These are phyloP conservation scores for Corymbia citriodora DNA, from an alignment of 441 rosid species.

Conservation along the genomic window DNA sequence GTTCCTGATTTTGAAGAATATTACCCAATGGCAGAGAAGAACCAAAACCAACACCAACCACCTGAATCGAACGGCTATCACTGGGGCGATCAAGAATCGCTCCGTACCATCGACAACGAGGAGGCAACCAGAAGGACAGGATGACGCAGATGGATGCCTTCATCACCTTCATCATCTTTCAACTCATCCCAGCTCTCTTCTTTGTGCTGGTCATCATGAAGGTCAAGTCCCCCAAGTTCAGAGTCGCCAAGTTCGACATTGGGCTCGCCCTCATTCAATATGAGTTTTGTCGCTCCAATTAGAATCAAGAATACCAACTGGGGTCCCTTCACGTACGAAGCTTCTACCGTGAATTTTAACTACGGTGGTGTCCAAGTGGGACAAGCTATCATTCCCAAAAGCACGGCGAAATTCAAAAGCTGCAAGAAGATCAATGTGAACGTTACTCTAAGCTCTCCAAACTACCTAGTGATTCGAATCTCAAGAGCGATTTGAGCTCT, in stretches of 20 bases:
- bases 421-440: constrained; percentile 1
- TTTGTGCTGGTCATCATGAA: constrained; percentile 4
- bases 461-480: not conserved
- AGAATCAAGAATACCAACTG: constrained; percentile 12
- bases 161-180: not conserved
- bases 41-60: not conserved
- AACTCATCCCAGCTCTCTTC: not conserved
- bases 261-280: not conserved
- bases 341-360: not conserved
- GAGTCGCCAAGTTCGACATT: not conserved
- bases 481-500: not conserved
- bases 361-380: not conserved
- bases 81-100: not conserved
- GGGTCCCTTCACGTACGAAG: constrained; percentile 8
- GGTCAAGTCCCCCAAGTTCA: constrained; percentile 4
- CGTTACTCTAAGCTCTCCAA: not conserved
- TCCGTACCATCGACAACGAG: not conserved
- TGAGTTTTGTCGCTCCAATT: not conserved
- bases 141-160: not conserved
- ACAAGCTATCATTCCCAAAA: not conserved
- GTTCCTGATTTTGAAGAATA: not conserved
- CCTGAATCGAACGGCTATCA: not conserved
- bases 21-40: not conserved
- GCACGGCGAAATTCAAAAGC: constrained; percentile 1
- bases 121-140: not conserved